Evolutionary conservation across 148 eudicot species (phyloP).

Genomic region (Amaranthus palmeri): DNA sequence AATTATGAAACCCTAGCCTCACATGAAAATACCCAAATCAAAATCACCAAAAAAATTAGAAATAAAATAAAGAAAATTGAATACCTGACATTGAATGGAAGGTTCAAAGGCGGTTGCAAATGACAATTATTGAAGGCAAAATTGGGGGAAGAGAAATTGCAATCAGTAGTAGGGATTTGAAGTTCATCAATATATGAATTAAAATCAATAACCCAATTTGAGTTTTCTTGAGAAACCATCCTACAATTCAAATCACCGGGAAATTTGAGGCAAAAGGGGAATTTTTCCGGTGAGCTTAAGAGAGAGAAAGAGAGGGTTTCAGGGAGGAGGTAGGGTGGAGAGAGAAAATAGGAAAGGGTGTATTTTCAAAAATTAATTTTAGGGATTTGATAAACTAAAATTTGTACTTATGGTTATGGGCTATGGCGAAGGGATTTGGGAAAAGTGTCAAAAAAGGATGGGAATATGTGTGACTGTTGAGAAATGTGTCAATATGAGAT

Average conservation of each 20-base stretch:
- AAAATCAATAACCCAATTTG: conserved; percentile 61
- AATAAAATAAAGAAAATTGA: not conserved
- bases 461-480: not conserved
- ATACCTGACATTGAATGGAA: conserved; percentile 54
- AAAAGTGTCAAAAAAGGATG: conserved; percentile 8
- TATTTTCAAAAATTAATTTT: not conserved
- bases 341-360: conserved; percentile 17
- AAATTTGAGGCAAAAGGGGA: conserved; percentile 1
- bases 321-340: conserved; percentile 16
- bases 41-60: not conserved
- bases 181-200: conserved; percentile 45
- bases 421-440: too few species aligned
- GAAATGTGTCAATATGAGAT: too few species aligned
- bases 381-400: not conserved
- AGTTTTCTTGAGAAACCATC: conserved; percentile 63
- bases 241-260: conserved; percentile 22
- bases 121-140: conserved; percentile 53
- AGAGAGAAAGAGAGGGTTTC: conserved; percentile 17
- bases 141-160: conserved; percentile 39
- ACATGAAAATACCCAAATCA: not conserved
- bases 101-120: conserved; percentile 39
- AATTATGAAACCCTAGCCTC: conserved; percentile 19
- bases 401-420: not conserved
- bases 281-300: conserved; percentile 22
- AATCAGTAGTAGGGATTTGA: conserved; percentile 39